phyloP scores from a whole-genome alignment of 305 asterid genomes.

The Fraxinus greggii region DNA sequence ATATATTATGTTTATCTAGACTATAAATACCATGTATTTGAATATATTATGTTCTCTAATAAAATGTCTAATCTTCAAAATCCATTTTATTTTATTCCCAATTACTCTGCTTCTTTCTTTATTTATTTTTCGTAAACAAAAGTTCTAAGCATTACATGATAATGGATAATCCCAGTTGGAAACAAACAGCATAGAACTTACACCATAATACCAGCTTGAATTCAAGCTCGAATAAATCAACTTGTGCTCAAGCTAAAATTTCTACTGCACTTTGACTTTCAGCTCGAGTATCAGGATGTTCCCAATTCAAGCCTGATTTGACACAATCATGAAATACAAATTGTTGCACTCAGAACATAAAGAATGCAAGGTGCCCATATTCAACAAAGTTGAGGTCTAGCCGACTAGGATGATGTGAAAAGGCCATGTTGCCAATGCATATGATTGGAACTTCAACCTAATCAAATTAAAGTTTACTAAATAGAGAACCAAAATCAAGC shows the following conservation, averaged over 20 bases:
- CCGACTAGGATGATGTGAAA: not conserved
- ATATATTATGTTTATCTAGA: not conserved
- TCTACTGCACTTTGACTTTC: not conserved
- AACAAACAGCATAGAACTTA: not conserved
- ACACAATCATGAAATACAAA: not conserved
- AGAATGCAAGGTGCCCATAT: not conserved
- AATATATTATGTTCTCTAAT: not conserved
- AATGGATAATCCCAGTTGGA: conserved; percentile 6
- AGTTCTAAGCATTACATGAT: not conserved
- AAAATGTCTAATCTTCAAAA: not conserved
- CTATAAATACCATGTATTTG: conserved; percentile 6
- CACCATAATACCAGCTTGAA: not conserved
- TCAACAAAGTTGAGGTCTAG: not conserved
- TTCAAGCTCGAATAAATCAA: not conserved
- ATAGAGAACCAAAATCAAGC: not conserved
- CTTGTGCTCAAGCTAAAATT: not conserved
- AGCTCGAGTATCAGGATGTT: not conserved
- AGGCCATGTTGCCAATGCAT: not conserved
- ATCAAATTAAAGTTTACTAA: not conserved
- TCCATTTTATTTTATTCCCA: not conserved
- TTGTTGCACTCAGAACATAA: not conserved
- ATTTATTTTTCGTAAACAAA: not conserved
- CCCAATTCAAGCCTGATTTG: not conserved
- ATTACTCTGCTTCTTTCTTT: not conserved
- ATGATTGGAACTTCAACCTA: not conserved